These are phyloP conservation scores for Brassica napus DNA, from an alignment of 345 rosid species.

Conservation along the genomic window Da-Ae NC_063436.1:17003501-17004000, in stretches of 20 bases:
- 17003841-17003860: constrained; percentile 9
- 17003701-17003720: constrained; percentile 19
- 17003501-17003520: not conserved
- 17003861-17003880: constrained; percentile 7
- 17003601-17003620: constrained; percentile 15
- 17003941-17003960: not conserved
- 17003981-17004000: not conserved
- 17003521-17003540: not conserved
- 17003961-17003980: not conserved
- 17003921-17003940: constrained; percentile 13
- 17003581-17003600: not conserved
- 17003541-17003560: not conserved
- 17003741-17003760: not conserved
- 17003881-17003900: not conserved
- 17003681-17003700: constrained; percentile 34
- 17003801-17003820: not conserved
- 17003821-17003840: not conserved
- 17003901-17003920: constrained; percentile 3
- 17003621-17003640: constrained; percentile 18
- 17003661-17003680: constrained; percentile 21
- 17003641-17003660: not conserved
- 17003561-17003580: not conserved
- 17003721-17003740: constrained; percentile 3
- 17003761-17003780: constrained; percentile 5
- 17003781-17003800: not conserved